phyloP scores from a whole-genome alignment of 331 rosid genomes.

The Quercus lobata region DNA sequence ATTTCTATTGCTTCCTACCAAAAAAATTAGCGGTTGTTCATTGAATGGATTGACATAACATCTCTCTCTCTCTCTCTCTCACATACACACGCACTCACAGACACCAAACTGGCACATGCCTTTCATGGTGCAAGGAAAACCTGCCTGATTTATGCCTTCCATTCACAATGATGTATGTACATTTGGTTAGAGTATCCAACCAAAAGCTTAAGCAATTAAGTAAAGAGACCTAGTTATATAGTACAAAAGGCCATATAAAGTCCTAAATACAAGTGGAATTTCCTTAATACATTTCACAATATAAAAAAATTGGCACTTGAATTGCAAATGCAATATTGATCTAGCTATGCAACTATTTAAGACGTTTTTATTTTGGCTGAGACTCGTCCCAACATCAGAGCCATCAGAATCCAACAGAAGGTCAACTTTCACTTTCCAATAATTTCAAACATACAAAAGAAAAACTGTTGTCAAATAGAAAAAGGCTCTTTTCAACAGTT shows the following conservation, averaged over 20 bases:
- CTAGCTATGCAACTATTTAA: background rate
- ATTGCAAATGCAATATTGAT: background rate
- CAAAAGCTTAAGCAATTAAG: too few species aligned
- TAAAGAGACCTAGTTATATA: background rate
- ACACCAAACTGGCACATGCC: too few species aligned
- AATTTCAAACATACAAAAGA: conserved; percentile 23
- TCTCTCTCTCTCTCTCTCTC: background rate
- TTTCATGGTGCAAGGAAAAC: too few species aligned
- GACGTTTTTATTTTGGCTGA: background rate
- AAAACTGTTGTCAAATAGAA: conserved; percentile 22
- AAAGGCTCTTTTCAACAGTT: conserved; percentile 15
- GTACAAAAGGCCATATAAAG: background rate
- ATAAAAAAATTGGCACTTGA: background rate
- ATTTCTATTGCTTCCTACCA: background rate
- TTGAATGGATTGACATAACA: background rate
- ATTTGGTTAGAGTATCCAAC: too few species aligned
- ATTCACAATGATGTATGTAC: too few species aligned
- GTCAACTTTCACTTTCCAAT: conserved; percentile 13
- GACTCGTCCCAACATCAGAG: background rate
- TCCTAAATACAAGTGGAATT: background rate
- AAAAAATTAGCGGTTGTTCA: background rate
- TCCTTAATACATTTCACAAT: background rate
- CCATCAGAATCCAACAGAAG: background rate
- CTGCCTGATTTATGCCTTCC: too few species aligned
- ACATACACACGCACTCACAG: background rate